Evolutionary conservation across 345 rosid species (phyloP), one percentile per base, ranked within the genome.

Genomic region (Sonneratia alba): DNA sequence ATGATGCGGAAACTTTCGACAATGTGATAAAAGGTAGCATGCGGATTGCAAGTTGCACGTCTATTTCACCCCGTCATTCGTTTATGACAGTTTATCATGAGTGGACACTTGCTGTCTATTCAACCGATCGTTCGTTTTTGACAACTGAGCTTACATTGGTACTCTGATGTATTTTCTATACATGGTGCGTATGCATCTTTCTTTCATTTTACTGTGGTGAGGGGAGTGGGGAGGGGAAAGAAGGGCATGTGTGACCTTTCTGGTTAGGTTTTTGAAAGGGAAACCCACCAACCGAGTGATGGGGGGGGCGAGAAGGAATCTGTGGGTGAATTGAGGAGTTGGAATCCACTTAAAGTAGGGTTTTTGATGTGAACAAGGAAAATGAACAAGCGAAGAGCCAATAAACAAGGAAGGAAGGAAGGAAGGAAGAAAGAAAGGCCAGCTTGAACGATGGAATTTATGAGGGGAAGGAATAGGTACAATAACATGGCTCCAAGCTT

Each of bases 271-370:
- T 62, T n/a, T 79, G 86, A 84, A 76, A 87, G 85, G 79, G 88
- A 87, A 87, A 80, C 81, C 84, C 88, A 87, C 88, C 77, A 79
- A 27, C 40, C 43, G 2, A 64, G 73, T 40, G 43, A 47, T 9
- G 51, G 15, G 14, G 14, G 51, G 51, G 51, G 51, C 32, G 32
- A 47, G 51, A 47, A 13, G 15, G 51, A 47, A 47, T 47, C 51
- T 47, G 51, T 78, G 47, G 83, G 86, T 81, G 83, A 84, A 80
- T 79, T 73, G 91, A 81, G 89, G 93, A 89, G 91, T 81, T 89
- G 91, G 91, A 89, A 85, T 84, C 89, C 93, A 87, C 90, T 81
- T 67, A 71, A 77, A 72, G 72, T 34, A 64, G 49, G 63, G 77
- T 80, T 81, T 42, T 79, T 71, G 85, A 74, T 74, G 73, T 48